Base-by-base conservation (phyloP, 106 monocot genomes). In the Narthecium ossifragum region DNA sequence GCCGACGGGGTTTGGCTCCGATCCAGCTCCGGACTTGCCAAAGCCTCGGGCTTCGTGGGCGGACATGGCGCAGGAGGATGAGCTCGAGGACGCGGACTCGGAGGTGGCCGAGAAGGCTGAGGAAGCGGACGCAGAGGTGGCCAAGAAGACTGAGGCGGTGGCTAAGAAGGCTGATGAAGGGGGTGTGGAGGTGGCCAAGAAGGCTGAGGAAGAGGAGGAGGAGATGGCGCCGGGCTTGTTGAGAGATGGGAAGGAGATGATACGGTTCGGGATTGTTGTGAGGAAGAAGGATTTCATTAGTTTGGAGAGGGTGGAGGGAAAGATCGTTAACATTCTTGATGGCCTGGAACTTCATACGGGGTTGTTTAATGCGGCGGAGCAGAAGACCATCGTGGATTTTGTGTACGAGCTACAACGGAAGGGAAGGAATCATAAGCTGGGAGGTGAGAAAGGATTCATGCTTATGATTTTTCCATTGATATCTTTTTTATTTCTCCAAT, bases 301-400 rank as follows among this genome's bases (percentile, higher is more conserved):
- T 46, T 51, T 83, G 32, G 89, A 94, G 70, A 94, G 83, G 67
- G 67, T 94, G 6, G 55, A 55, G 21, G 80, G 86, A 36, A 83
- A 53, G 71, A 53, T 73, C 7, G 66, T 67, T 2, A 94, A 94
- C 47, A 77, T 94, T 25, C 60, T 90, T 3, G 75, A 72, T 0
- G 86, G 94, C 18, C 59, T 96, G 28, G 94, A 96, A 70, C 72
- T 96, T 21, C 94, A 96, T 47, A 69, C 77, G n/a, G 86, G 90
- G 13, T 80, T 96, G 22, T 96, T 96, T 47, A 96, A 83, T 59
- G 77, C 71, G 1, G 73, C 64, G 1, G 94, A 94, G 75, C 89
- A 90, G 80, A 80, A 78, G 59, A 71, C 80, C 41, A 94, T 94
- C 13, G 89, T 94, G 8, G 70, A 79, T 68, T 86, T 72, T 28